These are phyloP conservation scores for Metschnikowia picachoensis DNA, from an alignment of 805 yeast genomes.

Conservation along the genomic window DNA sequence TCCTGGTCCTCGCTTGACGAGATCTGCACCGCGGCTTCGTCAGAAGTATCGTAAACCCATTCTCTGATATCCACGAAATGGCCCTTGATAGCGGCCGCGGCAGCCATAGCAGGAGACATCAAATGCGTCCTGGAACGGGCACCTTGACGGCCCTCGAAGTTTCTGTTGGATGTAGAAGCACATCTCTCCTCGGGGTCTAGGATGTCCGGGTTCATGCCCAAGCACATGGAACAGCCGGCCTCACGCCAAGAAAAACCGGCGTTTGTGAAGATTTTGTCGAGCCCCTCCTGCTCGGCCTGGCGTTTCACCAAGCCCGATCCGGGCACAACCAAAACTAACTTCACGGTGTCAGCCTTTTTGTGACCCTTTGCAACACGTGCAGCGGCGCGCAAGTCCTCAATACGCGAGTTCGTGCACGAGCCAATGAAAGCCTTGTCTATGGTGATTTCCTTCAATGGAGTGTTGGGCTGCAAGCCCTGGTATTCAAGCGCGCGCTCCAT, in stretches of 20 bases:
- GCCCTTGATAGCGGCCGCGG: conserved; percentile 94
- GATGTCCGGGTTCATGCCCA: conserved; percentile 99
- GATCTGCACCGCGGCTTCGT: conserved; percentile 57
- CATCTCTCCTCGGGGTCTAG: conserved; percentile 93
- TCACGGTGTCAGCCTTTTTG: conserved; percentile 76
- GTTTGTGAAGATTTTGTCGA: conserved; percentile 81
- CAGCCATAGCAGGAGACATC: conserved; percentile 99
- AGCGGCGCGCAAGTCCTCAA: conserved; percentile 94
- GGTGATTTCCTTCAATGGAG: conserved; percentile 67
- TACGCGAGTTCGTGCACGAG: conserved; percentile 95
- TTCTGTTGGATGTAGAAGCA: conserved; percentile 98
- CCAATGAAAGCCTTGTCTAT: conserved; percentile 97
- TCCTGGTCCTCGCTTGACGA: conserved; percentile 44
- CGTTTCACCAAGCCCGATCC: conserved; percentile 94
- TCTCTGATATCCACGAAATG: conserved; percentile 88
- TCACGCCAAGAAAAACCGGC: conserved; percentile 99
- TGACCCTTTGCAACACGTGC: conserved; percentile 90
- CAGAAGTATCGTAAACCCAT: conserved; percentile 55
- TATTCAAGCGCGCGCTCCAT: conserved; percentile 89
- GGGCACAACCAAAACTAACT: conserved; percentile 87
- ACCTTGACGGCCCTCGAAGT: conserved; percentile 99
- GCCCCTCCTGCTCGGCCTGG: conserved; percentile 93
- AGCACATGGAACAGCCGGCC: conserved; percentile 99
- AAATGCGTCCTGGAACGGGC: conserved; percentile 92
- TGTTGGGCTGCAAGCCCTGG: conserved; percentile 86